These are phyloP conservation scores for Paraconiothyrium sp. DNA, from an alignment of 2,329 filamentous ascomycete species.

Conservation along the genomic window DNA sequence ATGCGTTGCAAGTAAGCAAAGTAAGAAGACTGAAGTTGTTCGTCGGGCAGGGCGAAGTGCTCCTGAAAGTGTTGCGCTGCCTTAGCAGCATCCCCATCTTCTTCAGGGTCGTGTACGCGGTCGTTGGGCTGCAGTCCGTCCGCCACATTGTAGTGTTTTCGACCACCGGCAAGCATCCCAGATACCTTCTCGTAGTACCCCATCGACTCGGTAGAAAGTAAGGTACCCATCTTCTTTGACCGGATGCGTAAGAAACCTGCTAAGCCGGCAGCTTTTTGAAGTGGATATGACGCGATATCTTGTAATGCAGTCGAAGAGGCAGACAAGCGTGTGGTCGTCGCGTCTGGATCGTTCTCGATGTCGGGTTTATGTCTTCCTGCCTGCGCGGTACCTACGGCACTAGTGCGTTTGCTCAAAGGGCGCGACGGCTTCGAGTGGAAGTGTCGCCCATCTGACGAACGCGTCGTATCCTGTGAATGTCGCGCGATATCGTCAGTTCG, in stretches of 20 bases:
- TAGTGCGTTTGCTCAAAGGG: conserved; percentile 23
- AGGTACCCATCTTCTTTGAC: conserved; percentile 80
- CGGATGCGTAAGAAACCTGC: conserved; percentile 83
- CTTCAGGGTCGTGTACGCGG: conserved; percentile 63
- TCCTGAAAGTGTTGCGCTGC: conserved; percentile 77
- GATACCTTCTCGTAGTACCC: conserved; percentile 97
- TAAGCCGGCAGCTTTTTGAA: conserved; percentile 84
- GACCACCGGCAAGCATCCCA: conserved; percentile 93
- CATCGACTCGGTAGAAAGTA: conserved; percentile 91
- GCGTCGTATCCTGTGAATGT: conserved; percentile 51
- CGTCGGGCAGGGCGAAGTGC: conserved; percentile 89
- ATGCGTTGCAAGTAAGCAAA: conserved; percentile 93
- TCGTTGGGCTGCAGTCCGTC: conserved; percentile 74
- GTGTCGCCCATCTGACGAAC: conserved; percentile 40
- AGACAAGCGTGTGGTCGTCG: conserved; percentile 42
- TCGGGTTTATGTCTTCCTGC: conserved; percentile 28
- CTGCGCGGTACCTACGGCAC: conserved; percentile 19
- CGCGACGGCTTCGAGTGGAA: conserved; percentile 24
- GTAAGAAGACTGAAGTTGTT: conserved; percentile 87
- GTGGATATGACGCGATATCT: conserved; percentile 75
- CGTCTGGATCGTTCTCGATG: conserved; percentile 40
- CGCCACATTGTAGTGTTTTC: conserved; percentile 84
- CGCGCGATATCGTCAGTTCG: conserved; percentile 34
- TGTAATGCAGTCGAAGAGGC: conserved; percentile 64
- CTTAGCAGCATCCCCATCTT: conserved; percentile 63